Base-by-base conservation (phyloP, 2,329 filamentous ascomycete species). In the Fusarium solani-melongenae region DNA sequence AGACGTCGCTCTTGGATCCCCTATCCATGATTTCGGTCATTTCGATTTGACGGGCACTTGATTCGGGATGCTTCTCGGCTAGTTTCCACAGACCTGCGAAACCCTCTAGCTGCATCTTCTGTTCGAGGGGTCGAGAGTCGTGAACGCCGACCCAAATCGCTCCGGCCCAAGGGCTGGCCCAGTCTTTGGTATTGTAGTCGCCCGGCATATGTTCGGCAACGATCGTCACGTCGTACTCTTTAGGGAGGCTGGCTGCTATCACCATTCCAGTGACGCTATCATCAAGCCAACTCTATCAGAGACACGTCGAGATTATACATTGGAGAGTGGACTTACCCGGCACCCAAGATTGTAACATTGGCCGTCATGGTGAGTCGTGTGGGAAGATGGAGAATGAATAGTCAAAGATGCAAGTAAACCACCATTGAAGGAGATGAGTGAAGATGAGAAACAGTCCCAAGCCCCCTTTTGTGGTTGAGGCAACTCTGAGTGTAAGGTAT, bases 81-180 rank as follows among this genome's bases (percentile, higher is more conserved):
- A 76, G 51, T 11, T 15, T 31, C 22, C 64, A 68, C 8, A 75
- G 59, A 10, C 64, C 66, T 1, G 51, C 33, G 3, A 76, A 66
- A 2, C 72, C 68, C 51, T 75, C 70, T 4, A 77, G 66, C 62
- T 81, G 80, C 77, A 82, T 81, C 62, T 73, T 65, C 55, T 78
- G 70, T 46, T 79, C 77, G 15, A 14, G 24, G 5, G 70, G 67
- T 1, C 44, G 57, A 5, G 72, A 74, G 8, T 51, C 46, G 72
- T 72, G 10, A 77, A 55, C 49, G n/a, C 29, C 49, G 29, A 34
- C 49, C 49, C 29, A 55, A 29, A 55, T 55, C 4, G 49, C 81
- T n/a, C 81, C 80, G 1, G 81, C 81, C 77, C 77, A 82, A 7
- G 79, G 80, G 59, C 79, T 81, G 1, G 79, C 77, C 79, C 80